These are phyloP conservation scores for Litchi chinensis DNA, from an alignment of 345 rosid genomes.

Conservation along the genomic window DNA sequence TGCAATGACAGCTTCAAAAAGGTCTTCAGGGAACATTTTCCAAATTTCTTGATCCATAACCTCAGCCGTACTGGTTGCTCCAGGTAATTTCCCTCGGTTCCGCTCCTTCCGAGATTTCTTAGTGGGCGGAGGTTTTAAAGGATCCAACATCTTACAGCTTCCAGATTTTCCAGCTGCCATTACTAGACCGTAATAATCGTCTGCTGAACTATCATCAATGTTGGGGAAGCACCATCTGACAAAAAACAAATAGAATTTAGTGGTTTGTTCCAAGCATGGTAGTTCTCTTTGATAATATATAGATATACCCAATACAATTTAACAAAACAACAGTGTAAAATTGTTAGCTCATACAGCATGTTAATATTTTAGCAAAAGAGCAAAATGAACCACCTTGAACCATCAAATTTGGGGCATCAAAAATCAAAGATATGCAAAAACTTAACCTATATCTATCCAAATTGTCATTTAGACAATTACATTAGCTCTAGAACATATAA, in stretches of 20 bases:
- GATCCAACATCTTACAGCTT: conserved; percentile 64
- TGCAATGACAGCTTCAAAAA: conserved; percentile 84
- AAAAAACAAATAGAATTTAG: conserved; percentile 20
- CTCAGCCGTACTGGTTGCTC: conserved; percentile 41
- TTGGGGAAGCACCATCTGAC: conserved; percentile 71
- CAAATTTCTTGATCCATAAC: conserved; percentile 80
- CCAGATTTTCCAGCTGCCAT: conserved; percentile 83
- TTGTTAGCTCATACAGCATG: not conserved
- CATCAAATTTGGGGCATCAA: not conserved
- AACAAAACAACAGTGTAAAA: not conserved
- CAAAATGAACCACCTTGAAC: not conserved
- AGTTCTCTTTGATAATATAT: not conserved
- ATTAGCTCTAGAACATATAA: not conserved
- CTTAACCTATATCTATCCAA: not conserved
- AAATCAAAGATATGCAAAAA: not conserved
- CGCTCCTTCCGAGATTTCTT: conserved; percentile 78
- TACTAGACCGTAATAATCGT: conserved; percentile 66
- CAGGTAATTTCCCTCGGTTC: conserved; percentile 53
- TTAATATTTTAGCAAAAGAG: not conserved
- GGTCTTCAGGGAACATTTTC: conserved; percentile 96
- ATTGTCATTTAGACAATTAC: not conserved
- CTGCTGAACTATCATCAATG: conserved; percentile 57
- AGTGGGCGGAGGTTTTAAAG: conserved; percentile 66
- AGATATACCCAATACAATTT: not conserved
- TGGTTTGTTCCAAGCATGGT: not conserved